Evolutionary conservation across 2,329 filamentous ascomycete genomes (phyloP).

Genomic region (Ilyonectria mors-panacis): DNA sequence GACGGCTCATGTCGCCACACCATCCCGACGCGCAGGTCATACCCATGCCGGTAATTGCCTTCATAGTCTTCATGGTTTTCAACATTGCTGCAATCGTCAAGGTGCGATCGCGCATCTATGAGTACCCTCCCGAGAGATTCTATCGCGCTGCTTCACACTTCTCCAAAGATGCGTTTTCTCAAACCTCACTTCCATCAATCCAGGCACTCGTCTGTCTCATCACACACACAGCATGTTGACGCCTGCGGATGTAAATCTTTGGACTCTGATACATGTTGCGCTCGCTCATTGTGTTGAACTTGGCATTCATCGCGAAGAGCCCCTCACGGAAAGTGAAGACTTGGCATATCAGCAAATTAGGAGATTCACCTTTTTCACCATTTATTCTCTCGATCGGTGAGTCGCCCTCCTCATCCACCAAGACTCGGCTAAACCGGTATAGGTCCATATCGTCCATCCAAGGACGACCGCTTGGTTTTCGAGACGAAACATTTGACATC

Average conservation of each 20-base stretch:
- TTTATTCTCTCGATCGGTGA: slow-evolving; percentile 55
- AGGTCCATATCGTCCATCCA: slow-evolving; percentile 56
- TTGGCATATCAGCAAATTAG: slow-evolving; percentile 32
- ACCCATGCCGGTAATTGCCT: slow-evolving; percentile 46
- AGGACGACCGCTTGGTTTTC: slow-evolving; percentile 54
- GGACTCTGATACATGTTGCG: slow-evolving; percentile 54
- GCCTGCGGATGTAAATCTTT: slow-evolving; percentile 53
- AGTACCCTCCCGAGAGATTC: slow-evolving; percentile 53
- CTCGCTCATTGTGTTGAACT: slow-evolving; percentile 57
- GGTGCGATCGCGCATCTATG: slow-evolving; percentile 52
- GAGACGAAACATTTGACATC: slow-evolving; percentile 56
- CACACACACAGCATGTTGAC: slow-evolving; percentile 52
- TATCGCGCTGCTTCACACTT: slow-evolving; percentile 51
- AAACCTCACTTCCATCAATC: slow-evolving; percentile 51
- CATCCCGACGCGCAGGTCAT: slow-evolving; percentile 12
- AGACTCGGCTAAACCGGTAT: neutral
- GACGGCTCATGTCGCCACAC: slow-evolving; percentile 22
- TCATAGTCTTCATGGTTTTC: slow-evolving; percentile 55
- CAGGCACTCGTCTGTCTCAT: slow-evolving; percentile 52
- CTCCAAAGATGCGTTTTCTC: slow-evolving; percentile 51
- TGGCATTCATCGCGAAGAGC: slow-evolving; percentile 54
- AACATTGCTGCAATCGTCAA: slow-evolving; percentile 53
- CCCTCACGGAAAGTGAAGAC: slow-evolving; percentile 20
- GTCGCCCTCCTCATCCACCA: neutral
- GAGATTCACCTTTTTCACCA: slow-evolving; percentile 52